Conservation (phyloP, 2,329 filamentous ascomycete genomes). For the Trichothecium roseum region DNA sequence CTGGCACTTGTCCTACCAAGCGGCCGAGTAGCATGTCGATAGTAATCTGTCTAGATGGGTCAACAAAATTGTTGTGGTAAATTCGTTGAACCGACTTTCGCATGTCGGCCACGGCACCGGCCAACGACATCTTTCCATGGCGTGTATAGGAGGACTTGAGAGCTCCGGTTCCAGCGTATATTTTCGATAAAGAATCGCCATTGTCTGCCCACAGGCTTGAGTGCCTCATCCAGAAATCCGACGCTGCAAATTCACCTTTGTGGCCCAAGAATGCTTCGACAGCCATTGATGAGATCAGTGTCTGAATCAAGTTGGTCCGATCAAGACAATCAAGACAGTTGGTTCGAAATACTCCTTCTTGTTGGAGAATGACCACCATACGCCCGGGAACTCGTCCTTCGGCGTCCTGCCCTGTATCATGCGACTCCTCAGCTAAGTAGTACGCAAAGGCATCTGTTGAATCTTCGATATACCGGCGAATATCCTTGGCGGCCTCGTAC, state of each 20-base stretch:
- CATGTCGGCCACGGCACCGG: conserved; percentile 87
- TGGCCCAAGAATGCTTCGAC: conserved; percentile 75
- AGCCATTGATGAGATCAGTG: conserved; percentile 88
- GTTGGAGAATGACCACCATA: conserved; percentile 67
- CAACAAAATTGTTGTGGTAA: conserved; percentile 96
- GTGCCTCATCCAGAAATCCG: conserved; percentile 87
- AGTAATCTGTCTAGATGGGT: conserved; percentile 84
- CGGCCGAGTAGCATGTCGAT: conserved; percentile 89
- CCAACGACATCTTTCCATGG: conserved; percentile 89
- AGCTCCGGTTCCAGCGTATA: conserved; percentile 92
- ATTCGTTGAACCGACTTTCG: conserved; percentile 88
- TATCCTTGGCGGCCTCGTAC: conserved; percentile 83
- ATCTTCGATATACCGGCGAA: conserved; percentile 64
- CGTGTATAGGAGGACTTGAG: conserved; percentile 93
- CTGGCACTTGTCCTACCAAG: conserved; percentile 70
- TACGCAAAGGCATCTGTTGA: conserved; percentile 89
- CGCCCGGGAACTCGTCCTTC: conserved; percentile 26
- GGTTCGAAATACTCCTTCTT: conserved; percentile 90
- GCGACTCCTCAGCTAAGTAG: conserved; percentile 67
- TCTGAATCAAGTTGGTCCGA: conserved; percentile 91
- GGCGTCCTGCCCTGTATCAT: conserved; percentile 36
- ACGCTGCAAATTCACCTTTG: conserved; percentile 54
- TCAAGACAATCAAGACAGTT: conserved; percentile 96
- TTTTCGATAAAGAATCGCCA: conserved; percentile 85
- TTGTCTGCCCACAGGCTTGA: conserved; percentile 96